Evolutionary conservation across 306 rosid species (phyloP).

Genomic region (Quercus alba): DNA sequence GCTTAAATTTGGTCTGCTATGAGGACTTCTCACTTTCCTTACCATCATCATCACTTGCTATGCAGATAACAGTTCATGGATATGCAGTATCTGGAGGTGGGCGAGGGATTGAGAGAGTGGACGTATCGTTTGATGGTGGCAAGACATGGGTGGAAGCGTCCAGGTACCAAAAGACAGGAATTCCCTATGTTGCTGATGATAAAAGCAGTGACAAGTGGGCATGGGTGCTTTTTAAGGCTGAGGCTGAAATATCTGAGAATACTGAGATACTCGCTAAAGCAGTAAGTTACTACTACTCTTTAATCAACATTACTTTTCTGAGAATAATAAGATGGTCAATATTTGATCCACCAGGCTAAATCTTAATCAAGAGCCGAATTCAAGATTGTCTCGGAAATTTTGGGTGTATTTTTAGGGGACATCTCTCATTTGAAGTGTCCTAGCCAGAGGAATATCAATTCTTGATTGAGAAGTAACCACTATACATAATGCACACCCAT

Average conservation of each 20-base stretch:
- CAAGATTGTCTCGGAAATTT: too few relatives aligned
- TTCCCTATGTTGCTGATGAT: constrained; percentile 55
- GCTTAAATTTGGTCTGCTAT: too few relatives aligned
- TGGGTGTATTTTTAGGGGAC: too few relatives aligned
- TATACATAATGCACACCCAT: too few relatives aligned
- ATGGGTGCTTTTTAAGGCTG: constrained; percentile 84
- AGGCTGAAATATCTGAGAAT: constrained; percentile 45
- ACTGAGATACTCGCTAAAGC: constrained; percentile 85
- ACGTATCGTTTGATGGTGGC: constrained; percentile 86
- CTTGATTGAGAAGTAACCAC: too few relatives aligned
- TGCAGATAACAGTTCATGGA: constrained; percentile 74
- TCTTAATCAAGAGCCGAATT: too few relatives aligned
- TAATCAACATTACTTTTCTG: too few relatives aligned
- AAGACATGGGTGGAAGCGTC: constrained; percentile 80
- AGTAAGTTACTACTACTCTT: constrained; percentile 34
- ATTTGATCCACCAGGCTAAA: too few relatives aligned
- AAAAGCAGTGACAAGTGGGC: constrained; percentile 85
- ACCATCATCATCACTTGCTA: background rate
- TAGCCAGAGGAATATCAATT: too few relatives aligned
- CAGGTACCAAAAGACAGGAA: constrained; percentile 55
- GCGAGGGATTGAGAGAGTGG: constrained; percentile 90
- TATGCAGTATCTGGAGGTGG: constrained; percentile 94
- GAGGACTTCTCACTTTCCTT: too few relatives aligned
- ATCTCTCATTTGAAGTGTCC: too few relatives aligned
- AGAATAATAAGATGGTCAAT: too few relatives aligned